Base-by-base conservation (phyloP, 208 protist species). In the Naegleria gruberi region DNA sequence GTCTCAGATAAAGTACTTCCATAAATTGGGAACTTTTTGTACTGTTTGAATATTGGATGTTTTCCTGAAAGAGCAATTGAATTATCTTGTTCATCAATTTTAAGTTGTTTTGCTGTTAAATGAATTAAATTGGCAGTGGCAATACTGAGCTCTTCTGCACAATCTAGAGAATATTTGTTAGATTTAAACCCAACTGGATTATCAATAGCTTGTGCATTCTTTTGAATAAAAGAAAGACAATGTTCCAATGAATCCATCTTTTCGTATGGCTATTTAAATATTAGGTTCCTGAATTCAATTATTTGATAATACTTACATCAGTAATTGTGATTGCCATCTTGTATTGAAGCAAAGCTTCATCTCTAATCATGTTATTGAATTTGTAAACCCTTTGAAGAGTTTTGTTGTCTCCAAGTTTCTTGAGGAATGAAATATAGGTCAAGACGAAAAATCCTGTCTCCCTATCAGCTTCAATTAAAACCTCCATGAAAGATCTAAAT, bases 11-110 rank as follows among this genome's bases (percentile, higher is more conserved):
- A 7, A 2, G 81, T 84, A 7, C 37, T 84, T 10, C 30, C 30
- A 43, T 41, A 84, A 84, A 84, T 84, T 40, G 12, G 10, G 30
- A 30, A 40, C 19, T 34, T 84, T 26, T 42, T 42, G 40, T 44
- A 84, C 23, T 42, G 40, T 44, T 44, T 17, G 30, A 84, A 84
- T 41, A 84, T 7, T 7, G 81, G 12, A 4, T 84, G 12, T 45
- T 84, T 84, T 1, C 51, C 51, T 3, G 51, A 65, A 45, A 12
- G 17, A 17, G 65, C 65, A 37, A 77, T 77, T 15, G n/a, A 6
- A 44, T 45, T 84, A 45, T 84, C 81, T 30, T 40, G n/a, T 30
- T 84, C 81, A 45, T 84, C 81, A 45, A 84, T 84, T 84, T 45
- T 84, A 17, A 45, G 23, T 84, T 84, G 81, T 84, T n/a, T 46